Evolutionary conservation across 2,329 filamentous ascomycete genomes (phyloP).

Genomic region (Colletotrichum sp.): DNA sequence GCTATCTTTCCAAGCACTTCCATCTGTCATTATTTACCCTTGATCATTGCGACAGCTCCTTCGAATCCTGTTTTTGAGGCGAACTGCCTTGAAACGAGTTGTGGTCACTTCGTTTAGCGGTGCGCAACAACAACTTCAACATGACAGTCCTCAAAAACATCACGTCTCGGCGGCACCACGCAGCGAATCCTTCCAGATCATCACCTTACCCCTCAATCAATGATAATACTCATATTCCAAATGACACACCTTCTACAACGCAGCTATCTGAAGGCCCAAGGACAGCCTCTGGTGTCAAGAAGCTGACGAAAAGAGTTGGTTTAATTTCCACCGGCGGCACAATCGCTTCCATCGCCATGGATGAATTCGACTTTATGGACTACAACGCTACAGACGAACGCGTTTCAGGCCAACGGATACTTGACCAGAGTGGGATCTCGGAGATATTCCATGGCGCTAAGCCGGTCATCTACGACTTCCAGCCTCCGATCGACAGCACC

Average conservation of each 20-base stretch:
- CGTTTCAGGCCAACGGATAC: neutral
- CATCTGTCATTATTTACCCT: neutral
- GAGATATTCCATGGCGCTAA: neutral
- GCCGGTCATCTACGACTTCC: neutral
- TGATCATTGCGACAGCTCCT: neutral
- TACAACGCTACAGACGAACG: neutral
- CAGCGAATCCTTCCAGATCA: neutral
- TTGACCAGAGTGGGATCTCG: neutral
- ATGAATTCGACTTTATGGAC: neutral
- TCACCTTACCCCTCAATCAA: neutral
- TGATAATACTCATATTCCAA: neutral
- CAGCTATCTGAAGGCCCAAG: neutral
- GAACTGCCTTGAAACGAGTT: neutral
- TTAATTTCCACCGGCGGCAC: slow-evolving; percentile 1
- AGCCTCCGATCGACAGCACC: slow-evolving; percentile 1
- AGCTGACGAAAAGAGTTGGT: neutral
- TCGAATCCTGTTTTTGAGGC: neutral
- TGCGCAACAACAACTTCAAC: neutral
- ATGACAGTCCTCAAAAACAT: neutral
- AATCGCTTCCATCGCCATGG: neutral
- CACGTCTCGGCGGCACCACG: neutral
- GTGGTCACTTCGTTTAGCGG: neutral
- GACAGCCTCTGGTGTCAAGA: neutral
- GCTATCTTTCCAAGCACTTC: neutral
- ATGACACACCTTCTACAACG: neutral